Base-by-base conservation (phyloP, 2,329 filamentous ascomycete genomes). In the Cladosporium sp. region DNA sequence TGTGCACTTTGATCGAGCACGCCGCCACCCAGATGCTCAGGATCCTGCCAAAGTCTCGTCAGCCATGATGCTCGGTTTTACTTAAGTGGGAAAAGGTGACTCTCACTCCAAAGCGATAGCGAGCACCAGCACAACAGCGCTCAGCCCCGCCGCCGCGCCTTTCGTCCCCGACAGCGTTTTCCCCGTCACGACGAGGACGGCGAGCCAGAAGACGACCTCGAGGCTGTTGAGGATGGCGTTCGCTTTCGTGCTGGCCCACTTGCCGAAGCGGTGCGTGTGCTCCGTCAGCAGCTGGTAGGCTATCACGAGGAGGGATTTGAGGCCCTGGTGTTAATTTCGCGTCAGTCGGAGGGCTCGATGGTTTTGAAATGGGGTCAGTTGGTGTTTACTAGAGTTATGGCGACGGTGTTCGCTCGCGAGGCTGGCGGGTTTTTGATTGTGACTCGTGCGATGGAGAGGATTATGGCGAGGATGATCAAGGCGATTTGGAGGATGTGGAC, bases 151-250 rank as follows among this genome's bases (percentile, higher is more conserved):
- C 7, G 48, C 48, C 14, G 40, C 38, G 2, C 48, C 48, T 2
- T 9, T 31, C 9, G 31, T 18, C 11, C 38, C 11, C 3, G 40
- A 32, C 2, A 43, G 13, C 14, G 4, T n/a, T 40, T 35, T 43
- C 8, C 48, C 48, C 7, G 48, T 50, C 4, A 50, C 48, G 35
- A 69, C 63, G 4, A 68, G 58, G 7, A 72, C 67, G 4, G 63
- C 68, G 13, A 63, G 63, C 72, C 73, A 75, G 57, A 74, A 74
- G 11, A 74, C 62, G 11, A 70, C 56, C 56, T 76, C 73, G 13
- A 75, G 59, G 43, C 56, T 62, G 59, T 72, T 73, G 52, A 75
- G 62, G 34, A 74, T 70, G 4, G 63, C 57, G 57, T 72, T 67
- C 4, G 71, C 71, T 59, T 74, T 75, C 5, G 70, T 59, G 58